Conservation (phyloP, 257 asterid species). For the Ocimum tenuiflorum region DNA sequence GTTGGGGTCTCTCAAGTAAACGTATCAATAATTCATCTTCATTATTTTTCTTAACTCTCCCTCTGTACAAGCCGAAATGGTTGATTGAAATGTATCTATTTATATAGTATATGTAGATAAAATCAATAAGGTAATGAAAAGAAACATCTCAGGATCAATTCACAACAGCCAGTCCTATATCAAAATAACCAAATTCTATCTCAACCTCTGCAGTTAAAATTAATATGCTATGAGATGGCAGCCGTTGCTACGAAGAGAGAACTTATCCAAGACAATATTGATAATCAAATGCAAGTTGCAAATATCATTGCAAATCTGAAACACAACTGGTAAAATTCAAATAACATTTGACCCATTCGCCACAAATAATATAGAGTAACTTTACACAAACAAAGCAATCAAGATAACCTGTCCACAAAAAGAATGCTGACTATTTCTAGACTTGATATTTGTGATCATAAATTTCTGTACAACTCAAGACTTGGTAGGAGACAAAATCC, state of each 20-base stretch:
- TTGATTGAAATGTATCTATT: background rate
- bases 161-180: no score
- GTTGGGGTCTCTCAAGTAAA: no score
- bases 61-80: no score
- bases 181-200: no score
- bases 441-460: background rate
- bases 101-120: no score
- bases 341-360: background rate
- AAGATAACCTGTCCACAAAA: background rate
- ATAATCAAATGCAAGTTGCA: background rate
- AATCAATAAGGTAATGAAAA: no score
- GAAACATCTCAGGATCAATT: no score
- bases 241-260: background rate
- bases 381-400: slow-evolving; percentile 18
- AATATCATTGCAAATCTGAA: background rate
- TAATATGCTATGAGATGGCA: no score
- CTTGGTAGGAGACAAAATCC: background rate
- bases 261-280: background rate
- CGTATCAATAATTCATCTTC: background rate
- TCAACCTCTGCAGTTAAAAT: no score
- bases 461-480: background rate
- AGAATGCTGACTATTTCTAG: slow-evolving; percentile 16
- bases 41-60: no score
- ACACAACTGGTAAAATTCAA: background rate
- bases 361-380: slow-evolving; percentile 4